Percentiles rank a stretch among this genome's conserved stretches.
phyloP scores from a whole-genome alignment of 179 eudicot species.

The Heliamphora pulchella region DNA sequence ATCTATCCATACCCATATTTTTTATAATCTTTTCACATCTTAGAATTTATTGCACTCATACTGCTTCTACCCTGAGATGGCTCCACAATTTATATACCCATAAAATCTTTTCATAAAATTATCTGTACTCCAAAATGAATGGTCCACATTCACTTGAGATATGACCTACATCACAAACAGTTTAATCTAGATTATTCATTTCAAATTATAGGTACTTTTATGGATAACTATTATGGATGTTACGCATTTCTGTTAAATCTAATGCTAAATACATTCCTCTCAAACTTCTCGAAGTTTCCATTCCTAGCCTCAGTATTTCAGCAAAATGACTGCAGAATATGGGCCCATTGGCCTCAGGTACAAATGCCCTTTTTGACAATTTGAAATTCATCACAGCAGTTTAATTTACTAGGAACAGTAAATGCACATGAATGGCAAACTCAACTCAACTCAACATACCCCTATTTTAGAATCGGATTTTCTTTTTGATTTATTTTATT shows the following conservation, averaged over 20 bases:
- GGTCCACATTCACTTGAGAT: too few species aligned
- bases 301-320: not conserved
- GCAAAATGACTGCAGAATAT: not conserved
- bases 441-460: too few species aligned
- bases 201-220: too few species aligned
- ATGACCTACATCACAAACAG: too few species aligned
- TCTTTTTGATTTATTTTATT: not conserved
- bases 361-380: not conserved
- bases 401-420: not conserved
- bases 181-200: too few species aligned
- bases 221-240: too few species aligned
- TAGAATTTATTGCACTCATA: not conserved
- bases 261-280: not conserved
- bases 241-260: too few species aligned
- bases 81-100: too few species aligned
- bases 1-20: not conserved
- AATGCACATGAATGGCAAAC: not conserved
- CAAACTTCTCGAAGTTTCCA: not conserved
- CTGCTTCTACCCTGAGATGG: not conserved
- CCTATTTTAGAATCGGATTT: not conserved
- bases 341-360: not conserved
- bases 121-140: too few species aligned
- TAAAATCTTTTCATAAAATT: too few species aligned
- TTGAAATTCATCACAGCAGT: not conserved
- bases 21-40: constrained; percentile 9